Evolutionary conservation across 23 red algal genomes (phyloP).

Genomic region (Gracilaria gracilis): DNA sequence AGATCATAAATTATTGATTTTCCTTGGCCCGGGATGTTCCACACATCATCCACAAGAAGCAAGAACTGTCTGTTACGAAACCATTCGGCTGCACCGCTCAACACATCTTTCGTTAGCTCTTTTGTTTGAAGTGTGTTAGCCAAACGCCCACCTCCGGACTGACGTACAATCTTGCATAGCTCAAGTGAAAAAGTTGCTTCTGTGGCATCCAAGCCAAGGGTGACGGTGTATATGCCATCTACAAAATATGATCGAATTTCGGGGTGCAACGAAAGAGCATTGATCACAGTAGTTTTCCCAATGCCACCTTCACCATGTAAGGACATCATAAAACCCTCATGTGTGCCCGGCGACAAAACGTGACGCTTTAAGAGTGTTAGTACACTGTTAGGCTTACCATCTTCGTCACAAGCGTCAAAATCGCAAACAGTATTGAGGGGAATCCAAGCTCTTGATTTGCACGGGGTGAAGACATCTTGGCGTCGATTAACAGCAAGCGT

Average conservation of each 20-base stretch:
- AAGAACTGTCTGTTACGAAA: slow-evolving; percentile 23
- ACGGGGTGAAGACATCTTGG: background rate
- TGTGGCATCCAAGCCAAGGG: slow-evolving; percentile 17
- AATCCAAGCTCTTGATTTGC: slow-evolving; percentile 8
- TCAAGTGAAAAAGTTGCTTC: slow-evolving; percentile 8
- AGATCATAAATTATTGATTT: background rate
- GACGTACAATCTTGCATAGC: slow-evolving; percentile 21
- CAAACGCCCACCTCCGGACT: background rate
- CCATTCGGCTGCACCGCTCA: background rate
- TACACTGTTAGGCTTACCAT: background rate
- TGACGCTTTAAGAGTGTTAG: background rate
- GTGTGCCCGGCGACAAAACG: background rate
- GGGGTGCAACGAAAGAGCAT: slow-evolving; percentile 8
- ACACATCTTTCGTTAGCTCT: slow-evolving; percentile 6
- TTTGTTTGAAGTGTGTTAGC: slow-evolving; percentile 6
- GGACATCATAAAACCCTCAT: slow-evolving; percentile 3
- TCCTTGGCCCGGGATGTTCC: slow-evolving; percentile 15
- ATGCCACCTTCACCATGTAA: background rate
- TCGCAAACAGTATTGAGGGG: slow-evolving; percentile 1
- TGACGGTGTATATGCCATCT: background rate
- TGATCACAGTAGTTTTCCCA: background rate
- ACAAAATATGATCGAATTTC: background rate
- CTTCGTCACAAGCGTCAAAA: background rate
- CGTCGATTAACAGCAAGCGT: background rate
- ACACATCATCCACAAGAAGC: slow-evolving; percentile 7